Conservation (phyloP, 129 eudicot species). For the Pulicaria dysenterica region DNA sequence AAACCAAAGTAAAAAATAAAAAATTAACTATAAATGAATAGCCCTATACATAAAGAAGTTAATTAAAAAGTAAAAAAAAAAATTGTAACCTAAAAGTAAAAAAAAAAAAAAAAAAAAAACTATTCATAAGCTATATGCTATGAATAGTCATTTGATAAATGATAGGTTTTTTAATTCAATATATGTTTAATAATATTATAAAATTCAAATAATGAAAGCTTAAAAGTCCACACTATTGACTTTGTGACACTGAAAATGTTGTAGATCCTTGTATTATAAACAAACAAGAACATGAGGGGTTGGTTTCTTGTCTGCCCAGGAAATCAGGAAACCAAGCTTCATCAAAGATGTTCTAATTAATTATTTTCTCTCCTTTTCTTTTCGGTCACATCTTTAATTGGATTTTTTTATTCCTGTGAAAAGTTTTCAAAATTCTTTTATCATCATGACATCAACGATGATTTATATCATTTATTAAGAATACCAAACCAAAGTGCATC, state of each 20-base stretch:
- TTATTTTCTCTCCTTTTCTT: not conserved
- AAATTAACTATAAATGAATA: too few species aligned
- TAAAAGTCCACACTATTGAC: constrained; percentile 29
- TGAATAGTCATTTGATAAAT: too few species aligned
- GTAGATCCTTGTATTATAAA: constrained; percentile 19
- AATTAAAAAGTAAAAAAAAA: too few species aligned
- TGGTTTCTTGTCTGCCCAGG: constrained; percentile 34
- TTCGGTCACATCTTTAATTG: constrained; percentile 4
- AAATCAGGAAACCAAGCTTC: constrained; percentile 15
- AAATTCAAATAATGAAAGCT: not conserved
- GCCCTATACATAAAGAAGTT: too few species aligned
- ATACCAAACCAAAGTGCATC: not conserved
- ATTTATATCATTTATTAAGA: constrained; percentile 11
- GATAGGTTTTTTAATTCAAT: too few species aligned
- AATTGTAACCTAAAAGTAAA: too few species aligned
- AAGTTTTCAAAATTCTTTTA: not conserved
- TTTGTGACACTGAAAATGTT: constrained; percentile 28
- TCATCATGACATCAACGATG: constrained; percentile 39
- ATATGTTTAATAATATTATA: not conserved
- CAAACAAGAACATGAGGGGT: constrained; percentile 25
- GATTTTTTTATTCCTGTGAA: not conserved
- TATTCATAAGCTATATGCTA: too few species aligned
- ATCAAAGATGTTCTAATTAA: constrained; percentile 13
- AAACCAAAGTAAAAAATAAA: too few species aligned
- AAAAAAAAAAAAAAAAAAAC: too few species aligned